Percentiles rank a stretch among this genome's conserved stretches.
Evolutionary conservation across 345 rosid genomes (phyloP).

Genomic region (Eucalyptus melliodora): DNA sequence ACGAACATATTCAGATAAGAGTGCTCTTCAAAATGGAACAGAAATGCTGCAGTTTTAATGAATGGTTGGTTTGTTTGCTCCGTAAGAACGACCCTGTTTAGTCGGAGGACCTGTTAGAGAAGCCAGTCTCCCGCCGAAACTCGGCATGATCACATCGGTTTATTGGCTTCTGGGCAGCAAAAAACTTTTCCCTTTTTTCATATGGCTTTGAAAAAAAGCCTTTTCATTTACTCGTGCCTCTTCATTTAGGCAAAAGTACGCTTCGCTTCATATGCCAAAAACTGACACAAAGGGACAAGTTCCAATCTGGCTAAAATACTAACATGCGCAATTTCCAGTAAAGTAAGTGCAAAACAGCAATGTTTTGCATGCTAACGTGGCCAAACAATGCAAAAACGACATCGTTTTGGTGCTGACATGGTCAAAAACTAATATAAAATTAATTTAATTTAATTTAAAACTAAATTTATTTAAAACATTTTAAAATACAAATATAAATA

Average conservation of each 20-base stretch:
- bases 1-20: neutral
- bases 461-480: too few species aligned
- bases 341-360: accelerated
- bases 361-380: accelerated
- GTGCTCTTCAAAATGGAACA: neutral
- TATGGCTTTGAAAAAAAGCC: neutral
- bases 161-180: neutral
- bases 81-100: neutral
- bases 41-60: neutral
- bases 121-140: neutral
- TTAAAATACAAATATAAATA: too few species aligned
- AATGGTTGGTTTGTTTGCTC: neutral
- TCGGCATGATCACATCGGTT: neutral
- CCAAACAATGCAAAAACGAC: too few species aligned
- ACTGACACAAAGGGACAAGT: too few species aligned
- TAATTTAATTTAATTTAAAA: too few species aligned
- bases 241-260: too few species aligned
- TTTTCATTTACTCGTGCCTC: neutral
- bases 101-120: neutral
- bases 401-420: accelerated
- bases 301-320: accelerated
- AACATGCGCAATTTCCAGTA: accelerated
- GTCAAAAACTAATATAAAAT: too few species aligned
- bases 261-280: too few species aligned
- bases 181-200: neutral